Evolutionary conservation across 2,329 filamentous ascomycete genomes (phyloP).

Genomic region (Calonectria pseudoturangicola): DNA sequence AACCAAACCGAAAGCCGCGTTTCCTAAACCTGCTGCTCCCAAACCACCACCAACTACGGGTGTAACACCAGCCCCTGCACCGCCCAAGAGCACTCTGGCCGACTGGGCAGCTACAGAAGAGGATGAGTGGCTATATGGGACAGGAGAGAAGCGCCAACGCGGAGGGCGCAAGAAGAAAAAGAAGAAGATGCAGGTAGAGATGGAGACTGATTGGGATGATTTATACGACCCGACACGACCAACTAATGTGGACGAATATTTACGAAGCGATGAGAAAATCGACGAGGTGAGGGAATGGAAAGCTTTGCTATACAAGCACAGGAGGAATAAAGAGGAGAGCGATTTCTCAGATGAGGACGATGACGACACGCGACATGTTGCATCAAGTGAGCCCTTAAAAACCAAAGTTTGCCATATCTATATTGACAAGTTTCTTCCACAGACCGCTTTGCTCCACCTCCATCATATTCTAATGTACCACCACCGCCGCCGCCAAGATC

Average conservation of each 20-base stretch:
- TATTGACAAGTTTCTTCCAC: conserved; percentile 46
- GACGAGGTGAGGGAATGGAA: conserved; percentile 91
- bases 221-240: conserved; percentile 90
- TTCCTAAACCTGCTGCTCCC: conserved; percentile 66
- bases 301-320: conserved; percentile 83
- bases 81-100: conserved; percentile 81
- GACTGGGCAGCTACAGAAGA: conserved; percentile 87
- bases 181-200: conserved; percentile 74
- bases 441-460: conserved; percentile 78
- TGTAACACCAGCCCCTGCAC: conserved; percentile 58
- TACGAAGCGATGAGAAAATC: conserved; percentile 88
- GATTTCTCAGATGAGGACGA: conserved; percentile 64
- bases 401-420: background rate
- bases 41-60: conserved; percentile 58
- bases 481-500: conserved; percentile 72
- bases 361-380: conserved; percentile 52
- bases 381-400: conserved; percentile 58
- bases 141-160: conserved; percentile 80
- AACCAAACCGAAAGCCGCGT: conserved; percentile 75
- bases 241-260: conserved; percentile 89
- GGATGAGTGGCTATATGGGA: conserved; percentile 85
- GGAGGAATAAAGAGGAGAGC: conserved; percentile 66
- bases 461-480: conserved; percentile 74
- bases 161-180: conserved; percentile 88
- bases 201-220: conserved; percentile 90